These are phyloP conservation scores for Daldinia concentrica DNA, from an alignment of 495 filamentous ascomycete species.

Conservation along the genomic window DNA sequence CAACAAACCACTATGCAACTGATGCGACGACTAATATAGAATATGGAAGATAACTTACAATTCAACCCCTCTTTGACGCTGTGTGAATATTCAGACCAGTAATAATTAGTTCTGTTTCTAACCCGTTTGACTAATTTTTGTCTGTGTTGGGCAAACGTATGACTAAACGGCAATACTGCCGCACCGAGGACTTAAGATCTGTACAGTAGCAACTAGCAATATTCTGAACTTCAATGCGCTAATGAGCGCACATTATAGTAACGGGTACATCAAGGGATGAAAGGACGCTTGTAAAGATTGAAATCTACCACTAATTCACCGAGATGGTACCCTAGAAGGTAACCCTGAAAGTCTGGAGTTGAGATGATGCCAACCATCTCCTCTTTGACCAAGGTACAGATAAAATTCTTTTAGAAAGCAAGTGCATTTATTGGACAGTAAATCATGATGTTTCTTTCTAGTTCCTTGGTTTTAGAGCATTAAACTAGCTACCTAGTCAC, in stretches of 20 bases:
- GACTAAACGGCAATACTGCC: background rate
- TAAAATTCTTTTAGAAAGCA: background rate
- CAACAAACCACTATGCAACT: background rate
- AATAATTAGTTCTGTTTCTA: background rate
- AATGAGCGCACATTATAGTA: background rate
- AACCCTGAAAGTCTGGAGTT: background rate
- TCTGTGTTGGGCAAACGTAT: background rate
- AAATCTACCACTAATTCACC: background rate
- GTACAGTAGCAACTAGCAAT: background rate
- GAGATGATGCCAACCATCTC: background rate
- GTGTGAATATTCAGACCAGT: background rate
- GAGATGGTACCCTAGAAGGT: background rate
- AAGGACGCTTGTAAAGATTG: background rate
- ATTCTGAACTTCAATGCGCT: background rate
- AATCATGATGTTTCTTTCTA: background rate
- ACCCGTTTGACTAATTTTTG: background rate
- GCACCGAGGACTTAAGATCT: background rate
- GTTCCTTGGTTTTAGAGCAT: background rate
- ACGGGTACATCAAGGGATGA: background rate
- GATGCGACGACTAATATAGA: background rate
- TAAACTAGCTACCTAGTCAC: background rate
- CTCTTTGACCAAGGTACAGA: background rate
- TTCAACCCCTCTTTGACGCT: background rate
- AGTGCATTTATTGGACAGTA: background rate
- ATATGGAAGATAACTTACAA: background rate